Percentiles rank a stretch among this genome's conserved stretches.
Evolutionary conservation across 169 alveolate species (phyloP).

Genomic region (Eimeria maxima): DNA sequence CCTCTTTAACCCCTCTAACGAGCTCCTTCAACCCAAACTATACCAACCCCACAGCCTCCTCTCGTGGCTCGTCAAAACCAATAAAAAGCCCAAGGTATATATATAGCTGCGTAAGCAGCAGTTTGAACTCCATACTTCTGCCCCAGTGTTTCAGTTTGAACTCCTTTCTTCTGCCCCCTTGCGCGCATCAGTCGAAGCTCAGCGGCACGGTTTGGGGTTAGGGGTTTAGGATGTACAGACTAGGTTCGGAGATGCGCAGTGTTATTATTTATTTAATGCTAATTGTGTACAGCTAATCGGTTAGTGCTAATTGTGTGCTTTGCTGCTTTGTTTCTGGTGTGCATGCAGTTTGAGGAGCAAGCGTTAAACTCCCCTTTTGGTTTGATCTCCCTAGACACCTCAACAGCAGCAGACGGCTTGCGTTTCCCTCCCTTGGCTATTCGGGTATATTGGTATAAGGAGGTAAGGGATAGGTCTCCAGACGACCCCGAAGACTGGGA

Average conservation of each 20-base stretch:
- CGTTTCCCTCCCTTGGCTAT: not conserved
- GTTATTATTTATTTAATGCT: not conserved
- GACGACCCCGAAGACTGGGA: conserved; percentile 16
- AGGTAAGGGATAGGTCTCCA: not conserved
- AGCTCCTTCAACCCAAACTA: not conserved
- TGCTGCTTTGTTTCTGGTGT: not conserved
- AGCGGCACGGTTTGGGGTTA: no score
- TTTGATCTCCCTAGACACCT: not conserved
- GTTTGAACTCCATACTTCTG: no score
- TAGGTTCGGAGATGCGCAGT: no score
- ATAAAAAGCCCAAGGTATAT: not conserved
- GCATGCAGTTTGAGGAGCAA: conserved; percentile 31
- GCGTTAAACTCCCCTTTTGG: conserved; percentile 26
- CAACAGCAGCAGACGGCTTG: not conserved
- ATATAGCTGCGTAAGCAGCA: no score
- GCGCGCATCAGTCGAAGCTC: no score
- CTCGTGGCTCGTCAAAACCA: not conserved
- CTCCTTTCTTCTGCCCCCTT: no score
- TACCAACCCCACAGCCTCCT: not conserved
- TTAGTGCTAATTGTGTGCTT: not conserved
- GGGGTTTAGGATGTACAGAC: no score
- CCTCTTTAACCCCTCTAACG: not conserved
- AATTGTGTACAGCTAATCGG: no score
- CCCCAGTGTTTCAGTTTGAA: no score
- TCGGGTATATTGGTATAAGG: not conserved